These are phyloP conservation scores for Colletotrichum sp. DNA, from an alignment of 2,329 filamentous ascomycete species.

Conservation along the genomic window DNA sequence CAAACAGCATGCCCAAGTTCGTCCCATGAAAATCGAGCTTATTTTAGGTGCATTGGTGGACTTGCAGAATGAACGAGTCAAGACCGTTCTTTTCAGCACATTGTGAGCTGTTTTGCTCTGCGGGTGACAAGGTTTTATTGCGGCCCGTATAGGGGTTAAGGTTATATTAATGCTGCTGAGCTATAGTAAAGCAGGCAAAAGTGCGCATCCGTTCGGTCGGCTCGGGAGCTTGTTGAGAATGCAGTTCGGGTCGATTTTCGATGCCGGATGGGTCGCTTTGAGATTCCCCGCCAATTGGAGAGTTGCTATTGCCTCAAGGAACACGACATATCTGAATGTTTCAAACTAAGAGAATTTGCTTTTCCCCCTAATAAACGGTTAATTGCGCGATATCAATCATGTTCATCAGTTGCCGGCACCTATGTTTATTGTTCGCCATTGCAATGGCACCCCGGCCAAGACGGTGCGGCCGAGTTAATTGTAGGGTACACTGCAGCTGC, in stretches of 20 bases:
- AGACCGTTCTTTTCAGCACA: not conserved
- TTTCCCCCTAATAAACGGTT: not conserved
- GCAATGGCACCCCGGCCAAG: not conserved
- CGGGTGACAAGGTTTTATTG: not conserved
- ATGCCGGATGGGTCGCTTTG: not conserved
- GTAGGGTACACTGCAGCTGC: not conserved
- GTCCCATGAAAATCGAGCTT: not conserved
- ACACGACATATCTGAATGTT: not conserved
- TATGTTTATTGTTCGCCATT: not conserved
- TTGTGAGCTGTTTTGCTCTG: not conserved
- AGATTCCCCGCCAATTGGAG: not conserved
- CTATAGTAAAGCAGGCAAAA: not conserved
- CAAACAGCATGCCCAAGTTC: not conserved
- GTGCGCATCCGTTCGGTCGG: not conserved
- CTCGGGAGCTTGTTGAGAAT: not conserved
- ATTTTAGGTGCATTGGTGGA: not conserved
- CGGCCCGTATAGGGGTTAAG: not conserved
- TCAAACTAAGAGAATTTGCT: not conserved
- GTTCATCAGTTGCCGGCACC: not conserved
- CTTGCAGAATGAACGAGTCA: not conserved
- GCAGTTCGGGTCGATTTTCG: not conserved
- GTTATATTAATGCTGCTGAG: not conserved
- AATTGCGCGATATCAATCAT: not conserved
- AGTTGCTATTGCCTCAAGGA: not conserved
- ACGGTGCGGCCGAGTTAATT: not conserved